Percentiles rank a stretch among this genome's conserved stretches.
Conservation (phyloP, 257 asterid genomes). For the Plectranthus barbatus region DNA sequence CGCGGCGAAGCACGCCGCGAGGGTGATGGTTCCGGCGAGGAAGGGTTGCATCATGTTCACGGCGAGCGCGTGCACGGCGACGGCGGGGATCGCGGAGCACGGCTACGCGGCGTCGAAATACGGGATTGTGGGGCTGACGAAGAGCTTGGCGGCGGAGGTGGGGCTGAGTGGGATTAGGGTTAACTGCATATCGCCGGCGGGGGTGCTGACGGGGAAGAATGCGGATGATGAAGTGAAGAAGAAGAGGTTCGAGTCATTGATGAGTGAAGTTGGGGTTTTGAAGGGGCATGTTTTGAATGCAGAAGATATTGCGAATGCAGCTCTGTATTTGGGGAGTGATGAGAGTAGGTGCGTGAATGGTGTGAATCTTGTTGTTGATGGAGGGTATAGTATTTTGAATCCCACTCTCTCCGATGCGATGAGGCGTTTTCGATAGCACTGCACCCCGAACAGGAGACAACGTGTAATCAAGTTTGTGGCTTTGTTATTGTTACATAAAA, state of each 20-base stretch:
- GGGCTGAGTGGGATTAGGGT: conserved; percentile 47
- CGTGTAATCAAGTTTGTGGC: no score
- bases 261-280: conserved; percentile 15
- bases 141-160: conserved; percentile 32
- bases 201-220: conserved; percentile 14
- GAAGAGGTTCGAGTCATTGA: background rate
- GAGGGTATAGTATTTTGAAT: conserved; percentile 39
- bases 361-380: conserved; percentile 43
- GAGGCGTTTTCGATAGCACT: no score
- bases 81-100: conserved; percentile 27
- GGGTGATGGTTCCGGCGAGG: conserved; percentile 28
- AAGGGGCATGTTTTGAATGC: conserved; percentile 22
- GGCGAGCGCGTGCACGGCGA: conserved; percentile 27
- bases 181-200: conserved; percentile 41
- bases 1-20: conserved; percentile 51
- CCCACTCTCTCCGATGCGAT: conserved; percentile 10
- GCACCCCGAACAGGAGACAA: no score
- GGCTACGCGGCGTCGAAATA: conserved; percentile 31
- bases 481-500: no score
- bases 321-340: conserved; percentile 36
- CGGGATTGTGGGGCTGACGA: conserved; percentile 33
- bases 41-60: conserved; percentile 47
- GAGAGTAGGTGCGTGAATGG: conserved; percentile 43
- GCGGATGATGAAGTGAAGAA: background rate
- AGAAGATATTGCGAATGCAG: conserved; percentile 41